Evolutionary conservation across 352 stramenopile genomes (phyloP), one percentile per base, ranked within the genome.

Genomic region (Globisporangium paddicum): DNA sequence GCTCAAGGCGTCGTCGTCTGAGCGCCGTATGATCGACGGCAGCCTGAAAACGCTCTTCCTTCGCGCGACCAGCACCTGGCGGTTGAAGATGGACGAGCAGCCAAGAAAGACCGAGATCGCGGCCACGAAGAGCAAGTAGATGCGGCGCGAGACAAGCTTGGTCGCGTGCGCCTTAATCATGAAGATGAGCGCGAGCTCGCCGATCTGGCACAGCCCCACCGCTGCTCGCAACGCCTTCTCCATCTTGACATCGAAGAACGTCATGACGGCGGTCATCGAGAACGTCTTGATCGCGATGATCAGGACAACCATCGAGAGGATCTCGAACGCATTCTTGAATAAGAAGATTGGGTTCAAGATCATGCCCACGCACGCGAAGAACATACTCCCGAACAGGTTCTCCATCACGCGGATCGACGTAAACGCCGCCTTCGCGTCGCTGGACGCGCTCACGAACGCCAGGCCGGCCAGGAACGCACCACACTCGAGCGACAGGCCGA

Each of bases 131-230:
- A 93, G 66, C 61, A 95, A 53, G 64, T 95, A 95, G 30, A 89
- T 82, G 35, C 78, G 80, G 6, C 86, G 79, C 2, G 86, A 90
- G 1, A 95, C 79, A 38, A 95, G 83, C 55, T 93, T 77, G 28
- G 82, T 89, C 5, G 81, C 75, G 46, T 93, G 86, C 30, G 86
- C 83, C 51, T 95, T 95, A 77, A 93, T 95, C 78, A 95, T 95
- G 59, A 95, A 95, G 65, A 95, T 93, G 25, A 95, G 74, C 35
- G 86, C 82, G 14, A 95, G 65, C 54, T 95, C 86, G 14, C 86
- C 86, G 55, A 95, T 89, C 44, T 95, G 86, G 41, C 82, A 95
- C 14, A 95, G 64, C 18, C 82, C 82, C 3, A 90, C 67, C 18
- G 79, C 82, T 25, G 83, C 86, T 25, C 86, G 75, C 32, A 95